Evolutionary conservation across 2,329 filamentous ascomycete species (phyloP).

Genomic region (Orbilia blumenaviensis): DNA sequence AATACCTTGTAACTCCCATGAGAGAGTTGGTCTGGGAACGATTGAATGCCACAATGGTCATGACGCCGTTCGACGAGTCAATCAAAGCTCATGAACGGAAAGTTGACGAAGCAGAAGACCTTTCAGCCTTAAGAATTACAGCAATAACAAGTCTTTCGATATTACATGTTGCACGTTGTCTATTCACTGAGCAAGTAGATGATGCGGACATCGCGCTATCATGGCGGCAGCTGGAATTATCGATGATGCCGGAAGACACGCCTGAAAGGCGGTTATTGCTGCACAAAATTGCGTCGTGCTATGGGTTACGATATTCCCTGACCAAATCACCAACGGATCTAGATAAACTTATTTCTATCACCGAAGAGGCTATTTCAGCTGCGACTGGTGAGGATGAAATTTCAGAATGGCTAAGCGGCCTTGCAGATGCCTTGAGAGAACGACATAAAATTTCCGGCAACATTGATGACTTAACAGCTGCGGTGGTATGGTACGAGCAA

Average conservation of each 20-base stretch:
- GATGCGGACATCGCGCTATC: not conserved
- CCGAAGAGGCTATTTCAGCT: not conserved
- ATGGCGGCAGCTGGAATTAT: not conserved
- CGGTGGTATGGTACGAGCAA: not conserved
- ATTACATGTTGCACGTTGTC: not conserved
- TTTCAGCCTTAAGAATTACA: not conserved
- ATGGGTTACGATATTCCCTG: not conserved
- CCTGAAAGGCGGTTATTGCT: not conserved
- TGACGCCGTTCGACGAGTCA: not conserved
- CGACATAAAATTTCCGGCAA: not conserved
- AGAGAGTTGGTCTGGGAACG: not conserved
- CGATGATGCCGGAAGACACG: not conserved
- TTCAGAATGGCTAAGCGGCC: not conserved
- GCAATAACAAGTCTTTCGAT: not conserved
- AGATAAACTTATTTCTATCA: not conserved
- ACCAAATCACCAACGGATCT: not conserved
- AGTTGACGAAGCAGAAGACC: not conserved
- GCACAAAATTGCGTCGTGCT: not conserved
- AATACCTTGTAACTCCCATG: not conserved
- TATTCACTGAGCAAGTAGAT: not conserved
- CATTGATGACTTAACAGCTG: not conserved
- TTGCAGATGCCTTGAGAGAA: not conserved
- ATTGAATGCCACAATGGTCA: not conserved
- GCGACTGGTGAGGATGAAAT: not conserved
- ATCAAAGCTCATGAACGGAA: not conserved